Percentiles rank a stretch among this genome's conserved stretches.
Conservation (phyloP, 1,139 yeast genomes). For the Candida sp. region DNA sequence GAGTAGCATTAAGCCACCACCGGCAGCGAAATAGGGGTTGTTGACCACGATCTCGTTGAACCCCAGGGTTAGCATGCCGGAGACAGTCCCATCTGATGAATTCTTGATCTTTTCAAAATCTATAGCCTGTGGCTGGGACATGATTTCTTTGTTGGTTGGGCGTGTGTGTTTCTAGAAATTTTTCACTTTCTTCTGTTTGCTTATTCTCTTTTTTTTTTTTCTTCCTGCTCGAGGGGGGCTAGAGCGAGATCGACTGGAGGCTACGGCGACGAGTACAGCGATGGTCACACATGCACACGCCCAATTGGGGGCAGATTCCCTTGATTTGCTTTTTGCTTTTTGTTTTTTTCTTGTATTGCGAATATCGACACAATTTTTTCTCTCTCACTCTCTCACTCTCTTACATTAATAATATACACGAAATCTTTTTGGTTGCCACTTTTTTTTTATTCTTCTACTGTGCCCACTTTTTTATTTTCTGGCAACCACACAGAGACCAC, state of each 20-base stretch:
- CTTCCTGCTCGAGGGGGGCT: not conserved
- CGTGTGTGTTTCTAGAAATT: not conserved
- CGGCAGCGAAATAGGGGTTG: slow-evolving; percentile 96
- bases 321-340: not conserved
- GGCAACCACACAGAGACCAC: not conserved
- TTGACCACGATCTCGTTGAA: slow-evolving; percentile 62
- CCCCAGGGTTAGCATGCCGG: slow-evolving; percentile 39
- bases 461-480: not conserved
- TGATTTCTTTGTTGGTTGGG: not conserved
- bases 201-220: not conserved
- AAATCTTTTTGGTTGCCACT: slow-evolving; percentile 3
- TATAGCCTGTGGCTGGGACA: slow-evolving; percentile 20
- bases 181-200: not conserved
- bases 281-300: not conserved
- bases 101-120: slow-evolving; percentile 42
- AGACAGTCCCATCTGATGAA: slow-evolving; percentile 41
- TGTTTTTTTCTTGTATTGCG: not conserved
- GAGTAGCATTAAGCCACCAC: slow-evolving; percentile 94
- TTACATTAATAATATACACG: not conserved
- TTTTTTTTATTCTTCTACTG: not conserved
- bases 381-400: no score
- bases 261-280: no score
- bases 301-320: not conserved
- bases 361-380: not conserved
- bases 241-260: not conserved